A percentile compares a stretch with the other conserved stretches of the same genome.
Conservation (phyloP, 129 eudicot genomes). For the Artemisia annua region DNA sequence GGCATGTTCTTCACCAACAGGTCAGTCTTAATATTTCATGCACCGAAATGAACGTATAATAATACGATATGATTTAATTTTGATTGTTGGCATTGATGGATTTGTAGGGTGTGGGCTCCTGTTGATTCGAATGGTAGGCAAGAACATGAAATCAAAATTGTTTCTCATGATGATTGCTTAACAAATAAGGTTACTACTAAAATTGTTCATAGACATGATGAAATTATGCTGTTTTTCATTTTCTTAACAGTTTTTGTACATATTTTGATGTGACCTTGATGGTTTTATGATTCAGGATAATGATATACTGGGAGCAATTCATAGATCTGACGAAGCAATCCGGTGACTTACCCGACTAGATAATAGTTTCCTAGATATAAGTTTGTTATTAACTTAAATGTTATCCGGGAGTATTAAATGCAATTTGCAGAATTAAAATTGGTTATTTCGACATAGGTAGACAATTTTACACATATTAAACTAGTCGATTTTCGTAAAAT, state of each 20-base stretch:
- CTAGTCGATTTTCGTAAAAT: too few species aligned
- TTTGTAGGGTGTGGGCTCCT: conserved; percentile 51
- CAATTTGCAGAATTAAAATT: too few species aligned
- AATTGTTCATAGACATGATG: background rate
- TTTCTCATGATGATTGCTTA: conserved; percentile 39
- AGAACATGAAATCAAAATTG: conserved; percentile 39
- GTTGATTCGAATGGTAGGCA: conserved; percentile 42
- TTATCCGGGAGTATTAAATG: too few species aligned
- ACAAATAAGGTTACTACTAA: conserved; percentile 44
- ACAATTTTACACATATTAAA: too few species aligned
- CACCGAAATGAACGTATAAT: background rate
- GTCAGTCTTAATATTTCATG: conserved; percentile 19
- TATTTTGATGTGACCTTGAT: too few species aligned
- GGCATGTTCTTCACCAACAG: conserved; percentile 67
- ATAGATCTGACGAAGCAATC: conserved; percentile 58
- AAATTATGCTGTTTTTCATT: background rate
- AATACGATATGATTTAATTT: background rate
- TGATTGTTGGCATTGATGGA: background rate
- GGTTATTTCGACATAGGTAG: too few species aligned
- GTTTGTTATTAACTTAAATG: too few species aligned
- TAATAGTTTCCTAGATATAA: background rate
- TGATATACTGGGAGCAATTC: conserved; percentile 49
- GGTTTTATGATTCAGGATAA: conserved; percentile 32
- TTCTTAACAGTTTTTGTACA: conserved; percentile 7
- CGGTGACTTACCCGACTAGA: too few species aligned